These are phyloP conservation scores for Hansenula lynferdii DNA, from an alignment of 1,139 yeast genomes.

Conservation along the genomic window DNA sequence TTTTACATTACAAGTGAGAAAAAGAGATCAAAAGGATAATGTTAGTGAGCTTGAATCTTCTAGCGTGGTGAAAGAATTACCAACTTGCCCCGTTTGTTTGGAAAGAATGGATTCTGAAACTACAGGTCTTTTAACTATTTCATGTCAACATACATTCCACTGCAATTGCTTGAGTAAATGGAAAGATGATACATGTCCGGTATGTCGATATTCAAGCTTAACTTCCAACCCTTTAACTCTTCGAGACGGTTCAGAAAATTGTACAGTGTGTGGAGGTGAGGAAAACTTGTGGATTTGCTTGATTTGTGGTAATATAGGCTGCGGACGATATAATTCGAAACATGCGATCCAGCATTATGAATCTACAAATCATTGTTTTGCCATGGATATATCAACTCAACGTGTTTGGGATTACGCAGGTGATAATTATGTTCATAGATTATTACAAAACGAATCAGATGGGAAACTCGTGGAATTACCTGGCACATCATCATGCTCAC, in stretches of 20 bases:
- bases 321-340: conserved; percentile 84
- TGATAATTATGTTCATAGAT: conserved; percentile 84
- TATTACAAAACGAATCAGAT: conserved; percentile 79
- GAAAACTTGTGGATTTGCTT: conserved; percentile 88
- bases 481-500: conserved; percentile 13
- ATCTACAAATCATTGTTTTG: conserved; percentile 79
- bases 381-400: conserved; percentile 83
- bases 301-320: conserved; percentile 85
- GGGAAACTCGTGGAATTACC: conserved; percentile 78
- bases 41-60: conserved; percentile 3
- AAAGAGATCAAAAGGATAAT: conserved; percentile 18
- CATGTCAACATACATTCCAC: conserved; percentile 93
- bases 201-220: conserved; percentile 71
- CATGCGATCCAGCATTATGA: conserved; percentile 85
- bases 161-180: conserved; percentile 86
- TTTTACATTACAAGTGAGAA: conserved; percentile 38
- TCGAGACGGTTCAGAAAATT: conserved; percentile 22
- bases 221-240: conserved; percentile 16
- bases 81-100: conserved; percentile 91
- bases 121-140: conserved; percentile 81
- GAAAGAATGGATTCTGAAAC: conserved; percentile 83
- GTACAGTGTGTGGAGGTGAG: conserved; percentile 51
- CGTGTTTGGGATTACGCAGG: conserved; percentile 97
- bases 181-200: conserved; percentile 91
- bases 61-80: conserved; percentile 51